phyloP scores from a whole-genome alignment of 163 green algal genomes.

The Scenedesmus sp. region DNA sequence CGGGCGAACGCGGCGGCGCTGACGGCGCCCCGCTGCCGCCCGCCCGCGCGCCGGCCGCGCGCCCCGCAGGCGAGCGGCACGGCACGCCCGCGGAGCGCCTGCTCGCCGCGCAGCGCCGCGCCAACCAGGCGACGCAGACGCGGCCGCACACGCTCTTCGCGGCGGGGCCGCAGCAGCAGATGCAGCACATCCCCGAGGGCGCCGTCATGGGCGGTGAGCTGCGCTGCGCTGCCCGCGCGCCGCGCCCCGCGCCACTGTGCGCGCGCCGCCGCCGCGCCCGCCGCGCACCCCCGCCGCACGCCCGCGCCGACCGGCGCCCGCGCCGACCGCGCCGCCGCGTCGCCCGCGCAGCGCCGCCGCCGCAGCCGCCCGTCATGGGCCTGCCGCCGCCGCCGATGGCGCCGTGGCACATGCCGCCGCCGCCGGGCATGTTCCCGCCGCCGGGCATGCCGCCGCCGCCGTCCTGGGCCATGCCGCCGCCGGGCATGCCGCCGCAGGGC shows the following conservation, averaged over 20 bases:
- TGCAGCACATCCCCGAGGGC: constrained; percentile 39
- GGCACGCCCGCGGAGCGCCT: constrained; percentile 92
- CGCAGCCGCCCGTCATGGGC: constrained; percentile 3
- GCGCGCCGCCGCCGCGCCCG: background rate
- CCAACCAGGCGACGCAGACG: constrained; percentile 63
- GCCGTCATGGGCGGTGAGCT: background rate
- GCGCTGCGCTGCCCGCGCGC: background rate
- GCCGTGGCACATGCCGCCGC: constrained; percentile 33
- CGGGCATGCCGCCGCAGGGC: constrained; percentile 39
- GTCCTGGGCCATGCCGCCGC: background rate
- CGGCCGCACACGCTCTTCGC: constrained; percentile 82
- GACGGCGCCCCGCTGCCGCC: background rate
- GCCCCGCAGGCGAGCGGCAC: constrained; percentile 82
- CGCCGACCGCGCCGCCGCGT: background rate
- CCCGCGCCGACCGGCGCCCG: background rate
- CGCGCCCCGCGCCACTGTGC: background rate
- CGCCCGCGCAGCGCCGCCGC: background rate
- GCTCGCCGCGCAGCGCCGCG: constrained; percentile 84
- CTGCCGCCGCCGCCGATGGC: constrained; percentile 11
- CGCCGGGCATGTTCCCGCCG: background rate
- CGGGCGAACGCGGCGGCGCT: too few species aligned
- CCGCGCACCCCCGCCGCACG: background rate
- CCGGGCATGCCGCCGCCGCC: background rate
- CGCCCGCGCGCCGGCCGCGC: background rate
- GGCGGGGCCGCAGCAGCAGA: constrained; percentile 64